Evolutionary conservation across 2,329 filamentous ascomycete genomes (phyloP), one percentile per base, ranked within the genome.

Genomic region (Pseudogymnoascus sp.): DNA sequence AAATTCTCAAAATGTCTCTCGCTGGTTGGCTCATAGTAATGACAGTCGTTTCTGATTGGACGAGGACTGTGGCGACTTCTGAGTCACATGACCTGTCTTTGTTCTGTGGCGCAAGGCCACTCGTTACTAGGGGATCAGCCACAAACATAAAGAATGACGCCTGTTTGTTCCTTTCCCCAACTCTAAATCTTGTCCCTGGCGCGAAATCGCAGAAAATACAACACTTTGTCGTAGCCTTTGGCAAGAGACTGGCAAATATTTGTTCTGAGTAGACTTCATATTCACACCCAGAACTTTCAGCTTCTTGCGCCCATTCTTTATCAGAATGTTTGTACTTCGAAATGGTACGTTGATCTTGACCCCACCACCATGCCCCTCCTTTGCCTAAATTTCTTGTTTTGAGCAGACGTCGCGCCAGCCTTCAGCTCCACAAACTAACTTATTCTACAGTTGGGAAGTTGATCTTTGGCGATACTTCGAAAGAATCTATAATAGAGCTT

Each of bases 401-500:
- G 65, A 65, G 67, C 55, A 66, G 59, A 65, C 67, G 62, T 64
- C 58, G 55, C 52, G 10, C 58, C 64, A 64, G 45, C 45, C 59
- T 60, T 5, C 59, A 45, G 39, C 35, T 55, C 48, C 36, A 60
- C 39, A 42, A 37, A 25, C 62, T 58, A 61, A 61, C 45, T 10
- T 18, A 61, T 21, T 58, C 55, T 60, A 59, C 72, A 95, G 91
- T 96, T 69, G 89, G 90, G 77, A 97, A 96, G 77, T 87, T 94
- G 72, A 86, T 97, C 73, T 97, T 97, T 74, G 87, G 87, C 67
- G 92, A 95, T 74, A 69, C 70, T 72, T 85, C 82, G 65, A 85
- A 97, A 75, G 92, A 97, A 79, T 89, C 91, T 58, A 86, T 99
- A 72, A 91, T 96, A 76, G 92, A 97, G 74, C 87, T 99, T 45